These are phyloP conservation scores for Filobasidium floriforme DNA, from an alignment of 768 basidiomycete genomes.

Conservation along the genomic window DNA sequence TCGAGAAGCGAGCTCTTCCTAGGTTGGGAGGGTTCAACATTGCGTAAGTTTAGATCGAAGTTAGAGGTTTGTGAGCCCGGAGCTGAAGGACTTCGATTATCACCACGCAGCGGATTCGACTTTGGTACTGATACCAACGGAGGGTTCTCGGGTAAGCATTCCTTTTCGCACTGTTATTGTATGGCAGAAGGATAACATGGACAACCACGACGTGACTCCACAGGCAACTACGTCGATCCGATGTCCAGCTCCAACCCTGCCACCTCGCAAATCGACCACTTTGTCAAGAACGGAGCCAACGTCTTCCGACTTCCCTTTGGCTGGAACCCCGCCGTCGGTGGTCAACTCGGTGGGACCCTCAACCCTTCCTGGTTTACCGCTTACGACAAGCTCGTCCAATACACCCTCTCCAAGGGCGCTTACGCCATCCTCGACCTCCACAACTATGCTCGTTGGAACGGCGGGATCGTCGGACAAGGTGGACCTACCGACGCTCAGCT, in stretches of 20 bases:
- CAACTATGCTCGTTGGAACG: constrained; percentile 59
- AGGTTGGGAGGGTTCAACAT: constrained; percentile 33
- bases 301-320: constrained; percentile 37
- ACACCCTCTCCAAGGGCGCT: constrained; percentile 50
- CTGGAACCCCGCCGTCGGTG: constrained; percentile 60
- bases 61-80: not conserved
- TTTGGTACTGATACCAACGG: constrained; percentile 32
- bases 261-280: constrained; percentile 56
- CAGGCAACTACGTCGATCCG: not conserved
- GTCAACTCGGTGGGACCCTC: constrained; percentile 52
- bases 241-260: constrained; percentile 38
- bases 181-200: no score
- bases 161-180: not conserved
- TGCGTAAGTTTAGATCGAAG: constrained; percentile 25
- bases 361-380: constrained; percentile 48
- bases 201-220: not conserved
- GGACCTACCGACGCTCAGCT: constrained; percentile 56
- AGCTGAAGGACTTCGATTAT: not conserved
- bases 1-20: constrained; percentile 25
- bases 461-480: constrained; percentile 58
- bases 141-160: not conserved
- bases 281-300: constrained; percentile 50
- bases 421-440: constrained; percentile 51
- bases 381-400: constrained; percentile 53
- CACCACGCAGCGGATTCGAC: constrained; percentile 31